phyloP scores from a whole-genome alignment of 768 basidiomycete genomes.

The Tulasnella sp. region DNA sequence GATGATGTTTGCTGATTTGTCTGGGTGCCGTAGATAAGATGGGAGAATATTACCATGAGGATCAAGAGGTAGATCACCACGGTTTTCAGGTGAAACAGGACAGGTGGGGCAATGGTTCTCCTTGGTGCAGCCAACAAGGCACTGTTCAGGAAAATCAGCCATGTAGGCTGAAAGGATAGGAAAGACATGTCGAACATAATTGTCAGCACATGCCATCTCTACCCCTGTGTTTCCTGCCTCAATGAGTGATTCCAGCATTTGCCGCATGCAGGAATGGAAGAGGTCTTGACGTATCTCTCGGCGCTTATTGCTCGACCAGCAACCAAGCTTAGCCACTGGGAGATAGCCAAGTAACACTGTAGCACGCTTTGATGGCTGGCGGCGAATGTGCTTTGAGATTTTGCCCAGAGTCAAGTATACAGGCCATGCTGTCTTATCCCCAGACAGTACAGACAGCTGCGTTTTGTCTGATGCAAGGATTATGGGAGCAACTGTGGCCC shows the following conservation, averaged over 20 bases:
- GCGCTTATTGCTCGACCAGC: not conserved
- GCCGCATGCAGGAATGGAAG: slow-evolving; percentile 3
- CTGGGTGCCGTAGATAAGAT: not conserved
- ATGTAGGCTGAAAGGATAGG: slow-evolving; percentile 23
- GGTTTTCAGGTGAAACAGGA: not conserved
- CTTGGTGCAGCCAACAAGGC: slow-evolving; percentile 20
- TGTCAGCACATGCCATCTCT: slow-evolving; percentile 6
- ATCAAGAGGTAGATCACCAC: slow-evolving; percentile 13
- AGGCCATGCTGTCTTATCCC: slow-evolving; percentile 35
- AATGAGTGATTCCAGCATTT: not conserved
- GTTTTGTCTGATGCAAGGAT: slow-evolving; percentile 41
- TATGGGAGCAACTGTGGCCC: slow-evolving; percentile 31
- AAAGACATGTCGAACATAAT: slow-evolving; percentile 13
- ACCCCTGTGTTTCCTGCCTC: not conserved
- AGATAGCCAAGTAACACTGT: slow-evolving; percentile 32
- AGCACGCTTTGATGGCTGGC: slow-evolving; percentile 29
- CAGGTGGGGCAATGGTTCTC: slow-evolving; percentile 19
- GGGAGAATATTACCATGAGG: not conserved
- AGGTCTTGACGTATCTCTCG: not conserved
- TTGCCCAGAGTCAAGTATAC: slow-evolving; percentile 37
- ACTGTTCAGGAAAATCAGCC: slow-evolving; percentile 23
- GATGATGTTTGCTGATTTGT: not conserved
- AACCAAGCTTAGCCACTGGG: slow-evolving; percentile 27
- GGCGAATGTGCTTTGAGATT: slow-evolving; percentile 31
- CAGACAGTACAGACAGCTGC: slow-evolving; percentile 27